Evolutionary conservation across 371 early-diverging fungal species (phyloP).

Genomic region (Rhizopus stolonifer): DNA sequence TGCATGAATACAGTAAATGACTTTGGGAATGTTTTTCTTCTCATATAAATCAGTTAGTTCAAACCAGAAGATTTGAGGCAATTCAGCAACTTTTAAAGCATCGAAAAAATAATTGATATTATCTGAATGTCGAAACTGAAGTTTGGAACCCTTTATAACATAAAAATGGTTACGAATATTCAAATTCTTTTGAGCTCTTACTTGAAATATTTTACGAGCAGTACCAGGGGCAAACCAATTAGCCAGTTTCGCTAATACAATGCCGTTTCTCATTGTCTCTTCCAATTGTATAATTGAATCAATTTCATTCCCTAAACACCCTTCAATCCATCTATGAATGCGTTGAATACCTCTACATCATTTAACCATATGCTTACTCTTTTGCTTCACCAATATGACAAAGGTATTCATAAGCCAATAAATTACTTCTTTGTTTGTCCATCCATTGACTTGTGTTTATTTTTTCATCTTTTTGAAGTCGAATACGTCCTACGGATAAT

Average conservation of each 20-base stretch:
- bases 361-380: conserved; percentile 67
- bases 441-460: conserved; percentile 78
- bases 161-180: too few relatives aligned
- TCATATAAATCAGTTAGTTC: conserved; percentile 99
- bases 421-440: conserved; percentile 90
- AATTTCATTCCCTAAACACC: conserved; percentile 82
- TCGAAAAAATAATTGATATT: conserved; percentile 96
- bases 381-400: conserved; percentile 99
- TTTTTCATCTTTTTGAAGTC: conserved; percentile 58
- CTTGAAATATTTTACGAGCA: conserved; percentile 88
- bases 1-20: conserved; percentile 99
- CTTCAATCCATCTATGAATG: conserved; percentile 88
- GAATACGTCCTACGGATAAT: conserved; percentile 52
- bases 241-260: conserved; percentile 92
- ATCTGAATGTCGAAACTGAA: conserved; percentile 97
- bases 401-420: conserved; percentile 98
- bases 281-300: conserved; percentile 79
- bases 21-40: conserved; percentile 99
- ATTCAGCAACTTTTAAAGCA: conserved; percentile 76
- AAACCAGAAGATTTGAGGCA: conserved; percentile 95
- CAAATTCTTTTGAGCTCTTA: conserved; percentile 13
- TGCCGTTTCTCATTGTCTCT: conserved; percentile 94
- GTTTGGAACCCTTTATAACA: conserved; percentile 64
- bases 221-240: conserved; percentile 80
- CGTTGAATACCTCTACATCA: neutral